Evolutionary conservation across 768 basidiomycete species (phyloP), one percentile per base, ranked within the genome.

Genomic region (Pleurotus citrinopileatus): DNA sequence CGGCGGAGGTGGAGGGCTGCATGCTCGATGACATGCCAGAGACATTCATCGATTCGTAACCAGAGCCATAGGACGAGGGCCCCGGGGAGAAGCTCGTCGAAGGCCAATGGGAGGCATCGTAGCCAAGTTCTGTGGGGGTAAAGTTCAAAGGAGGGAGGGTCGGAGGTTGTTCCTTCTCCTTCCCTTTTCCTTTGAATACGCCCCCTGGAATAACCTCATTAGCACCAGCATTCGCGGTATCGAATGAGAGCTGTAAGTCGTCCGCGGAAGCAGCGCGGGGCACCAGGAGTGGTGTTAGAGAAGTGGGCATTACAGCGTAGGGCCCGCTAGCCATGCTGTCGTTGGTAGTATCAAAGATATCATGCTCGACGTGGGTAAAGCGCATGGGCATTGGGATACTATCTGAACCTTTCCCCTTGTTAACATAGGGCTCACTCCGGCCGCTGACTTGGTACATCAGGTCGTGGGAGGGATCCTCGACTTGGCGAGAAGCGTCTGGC

Each of bases 61-160:
- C 60, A 42, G 68, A 69, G 54, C 67, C 58, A 61, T 68, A 70
- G 34, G 74, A 73, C 19, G 75, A 80, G 47, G 71, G 73, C 6
- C 73, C 73, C 5, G 66, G 61, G 17, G 65, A 62, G 9, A 70
- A 70, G 42, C 56, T 42, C 19, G 69, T 60, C 22, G 72, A 69
- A 27, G 73, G 67, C 69, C 74, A 74, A 57, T 65, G 66, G 42
- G 72, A 64, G 46, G 73, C 63, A 23, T 61, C 65, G 60, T 76
- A 80, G 48, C 67, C 70, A 57, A 87, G 73, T 53, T 75, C 73
- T 32, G 85, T 71, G 26, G 80, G 73, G 47, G 80, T 73, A 61
- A 91, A 83, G 27, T 76, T 70, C 55, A 89, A 73, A 57, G 87
- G 86, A 55, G 88, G 86, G 56, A 89, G 75, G 64, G 74, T 73